Conservation (phyloP, 352 stramenopile genomes). For the Blastocystis sp. region DNA sequence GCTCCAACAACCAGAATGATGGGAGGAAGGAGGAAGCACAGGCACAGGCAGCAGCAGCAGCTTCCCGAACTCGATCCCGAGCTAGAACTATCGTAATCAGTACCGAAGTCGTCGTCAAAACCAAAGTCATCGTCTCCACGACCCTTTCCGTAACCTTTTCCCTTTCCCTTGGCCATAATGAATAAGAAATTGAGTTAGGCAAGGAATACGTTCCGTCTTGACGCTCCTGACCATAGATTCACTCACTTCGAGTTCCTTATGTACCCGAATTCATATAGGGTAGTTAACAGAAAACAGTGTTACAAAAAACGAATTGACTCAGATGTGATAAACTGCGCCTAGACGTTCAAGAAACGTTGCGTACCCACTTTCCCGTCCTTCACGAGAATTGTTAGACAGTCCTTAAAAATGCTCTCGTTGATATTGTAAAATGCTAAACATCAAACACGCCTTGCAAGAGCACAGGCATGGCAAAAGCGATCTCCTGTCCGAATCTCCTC, state of each 20-base stretch:
- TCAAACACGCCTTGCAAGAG: background rate
- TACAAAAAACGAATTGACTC: slow-evolving; percentile 46
- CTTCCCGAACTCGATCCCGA: no score
- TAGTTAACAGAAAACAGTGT: background rate
- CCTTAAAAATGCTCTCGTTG: slow-evolving; percentile 9
- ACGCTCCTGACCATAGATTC: background rate
- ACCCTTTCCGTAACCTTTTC: slow-evolving; percentile 19
- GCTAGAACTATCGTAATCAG: no score
- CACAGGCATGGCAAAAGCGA: slow-evolving; percentile 18
- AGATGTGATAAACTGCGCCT: slow-evolving; percentile 18
- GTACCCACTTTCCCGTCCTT: slow-evolving; percentile 21
- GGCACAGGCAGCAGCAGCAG: slow-evolving; percentile 40
- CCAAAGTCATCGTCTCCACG: slow-evolving; percentile 15
- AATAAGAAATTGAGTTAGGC: background rate
- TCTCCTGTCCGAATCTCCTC: slow-evolving; percentile 30
- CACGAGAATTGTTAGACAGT: slow-evolving; percentile 13
- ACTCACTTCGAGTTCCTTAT: background rate
- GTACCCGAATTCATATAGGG: background rate
- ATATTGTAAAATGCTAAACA: slow-evolving; percentile 45
- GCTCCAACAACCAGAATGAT: slow-evolving; percentile 8
- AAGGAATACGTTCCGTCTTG: background rate
- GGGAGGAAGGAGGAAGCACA: background rate
- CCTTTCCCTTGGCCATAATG: slow-evolving; percentile 43
- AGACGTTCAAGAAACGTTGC: background rate
- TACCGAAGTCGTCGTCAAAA: no score